phyloP scores from a whole-genome alignment of 495 filamentous ascomycete species.

The Xylaria palmicola region DNA sequence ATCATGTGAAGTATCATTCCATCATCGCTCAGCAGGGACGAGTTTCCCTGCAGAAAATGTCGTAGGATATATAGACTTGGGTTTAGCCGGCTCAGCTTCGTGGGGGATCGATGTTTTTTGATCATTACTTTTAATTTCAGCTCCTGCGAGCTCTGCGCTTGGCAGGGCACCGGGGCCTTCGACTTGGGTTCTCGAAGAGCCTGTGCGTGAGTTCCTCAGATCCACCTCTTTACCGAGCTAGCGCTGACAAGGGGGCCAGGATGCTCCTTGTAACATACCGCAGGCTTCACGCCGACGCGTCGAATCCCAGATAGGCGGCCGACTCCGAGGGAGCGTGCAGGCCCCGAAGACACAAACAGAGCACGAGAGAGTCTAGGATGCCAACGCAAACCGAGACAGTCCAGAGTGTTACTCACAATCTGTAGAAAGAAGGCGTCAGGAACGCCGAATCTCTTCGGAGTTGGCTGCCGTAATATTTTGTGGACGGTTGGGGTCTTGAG shows the following conservation, averaged over 20 bases:
- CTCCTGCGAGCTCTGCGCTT: background rate
- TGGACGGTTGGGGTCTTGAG: conserved; percentile 10
- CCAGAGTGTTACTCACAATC: background rate
- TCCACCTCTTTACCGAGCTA: conserved; percentile 2
- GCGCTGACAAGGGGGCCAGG: background rate
- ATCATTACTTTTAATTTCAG: background rate
- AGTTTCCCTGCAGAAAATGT: no score
- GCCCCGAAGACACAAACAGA: no score
- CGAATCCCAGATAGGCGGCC: background rate
- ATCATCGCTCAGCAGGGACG: no score
- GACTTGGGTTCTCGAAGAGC: background rate
- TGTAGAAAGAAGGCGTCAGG: conserved; percentile 12
- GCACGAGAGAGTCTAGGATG: no score
- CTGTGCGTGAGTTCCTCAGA: background rate
- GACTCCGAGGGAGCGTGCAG: no score
- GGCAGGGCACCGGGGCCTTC: background rate
- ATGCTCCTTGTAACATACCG: conserved; percentile 5
- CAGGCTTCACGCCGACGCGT: background rate
- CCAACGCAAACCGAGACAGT: no score
- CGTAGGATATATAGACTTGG: no score
- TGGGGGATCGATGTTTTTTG: no score
- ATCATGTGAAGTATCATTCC: no score
- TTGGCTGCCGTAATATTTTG: background rate
- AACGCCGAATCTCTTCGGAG: conserved; percentile 2
- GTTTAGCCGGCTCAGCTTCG: no score